Evolutionary conservation across 371 early-diverging fungal genomes (phyloP), one percentile per base, ranked within the genome.

Genomic region (Mortierella sp.): DNA sequence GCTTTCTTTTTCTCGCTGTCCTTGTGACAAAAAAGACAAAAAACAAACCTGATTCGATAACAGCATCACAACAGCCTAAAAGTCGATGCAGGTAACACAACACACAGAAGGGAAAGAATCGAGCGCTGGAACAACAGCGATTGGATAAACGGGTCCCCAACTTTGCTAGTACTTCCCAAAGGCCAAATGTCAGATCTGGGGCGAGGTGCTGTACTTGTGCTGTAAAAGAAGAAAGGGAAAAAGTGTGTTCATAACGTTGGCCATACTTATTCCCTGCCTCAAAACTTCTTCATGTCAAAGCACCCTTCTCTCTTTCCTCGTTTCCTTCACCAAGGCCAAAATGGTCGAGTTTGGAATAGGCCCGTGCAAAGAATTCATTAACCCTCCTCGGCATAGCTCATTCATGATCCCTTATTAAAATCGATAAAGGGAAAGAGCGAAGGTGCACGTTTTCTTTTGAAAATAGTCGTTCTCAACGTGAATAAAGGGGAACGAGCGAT

Each of bases 301-400:
- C 19, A 47, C 22, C 47, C 16, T 10, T 16, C 44, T 1, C 16
- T 16, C 44, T 44, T 4, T 44, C 11, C 7, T 44, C 44, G 9
- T 44, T 29, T 55, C 31, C 14, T 26, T 9, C 16, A 22, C 47
- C 4, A 16, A 53, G 53, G 29, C 34, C 13, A 22, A 26, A 11
- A 22, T 58, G 58, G 58, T 58, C 37, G 58, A 5, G 34, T 58
- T 58, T 58, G 58, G 58, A 58, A 58, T 14, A 58, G 58, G 58
- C 58, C 58, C 58, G 34, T 58, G 58, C 58, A 58, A 58, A n/a
- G n/a, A n/a, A n/a, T 16, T 58, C 19, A 19, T 19, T 19, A 16
- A 37, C 34, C 34, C 58, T 58, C 58, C n/a, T n/a, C n/a, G n/a
- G n/a, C n/a, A n/a, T n/a, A n/a, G n/a, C n/a, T n/a, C n/a, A n/a